phyloP scores from a whole-genome alignment of 2,329 filamentous ascomycete species.

The Amauroascus verrucosus region DNA sequence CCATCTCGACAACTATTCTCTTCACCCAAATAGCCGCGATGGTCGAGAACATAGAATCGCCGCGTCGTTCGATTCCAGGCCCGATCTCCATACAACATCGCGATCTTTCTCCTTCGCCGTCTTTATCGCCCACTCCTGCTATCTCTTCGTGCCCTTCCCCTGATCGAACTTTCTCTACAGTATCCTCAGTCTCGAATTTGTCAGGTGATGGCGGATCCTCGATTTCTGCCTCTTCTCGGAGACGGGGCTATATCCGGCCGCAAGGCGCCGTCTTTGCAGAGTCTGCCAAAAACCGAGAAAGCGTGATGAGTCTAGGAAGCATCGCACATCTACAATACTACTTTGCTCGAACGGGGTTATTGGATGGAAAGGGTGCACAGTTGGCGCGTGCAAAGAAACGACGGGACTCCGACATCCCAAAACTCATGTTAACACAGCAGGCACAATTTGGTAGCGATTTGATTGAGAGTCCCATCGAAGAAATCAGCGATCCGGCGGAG shows the following conservation, averaged over 20 bases:
- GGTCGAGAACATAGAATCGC: constrained; percentile 3
- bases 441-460: constrained; percentile 34
- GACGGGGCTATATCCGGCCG: constrained; percentile 78
- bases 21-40: neutral
- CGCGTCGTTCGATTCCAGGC: neutral
- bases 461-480: constrained; percentile 44
- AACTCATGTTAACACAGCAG: constrained; percentile 32
- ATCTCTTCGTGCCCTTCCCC: constrained; percentile 37
- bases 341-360: constrained; percentile 83
- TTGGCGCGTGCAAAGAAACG: constrained; percentile 61
- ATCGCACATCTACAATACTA: constrained; percentile 98
- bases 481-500: constrained; percentile 21
- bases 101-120: constrained; percentile 33
- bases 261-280: constrained; percentile 81
- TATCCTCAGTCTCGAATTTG: constrained; percentile 37
- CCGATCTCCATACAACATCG: constrained; percentile 20
- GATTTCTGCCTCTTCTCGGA: constrained; percentile 38
- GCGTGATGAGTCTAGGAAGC: constrained; percentile 89
- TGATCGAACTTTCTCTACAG: constrained; percentile 37
- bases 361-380: constrained; percentile 88
- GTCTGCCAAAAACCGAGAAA: constrained; percentile 81
- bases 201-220: constrained; percentile 37
- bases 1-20: neutral
- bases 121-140: constrained; percentile 34
- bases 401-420: constrained; percentile 32